Evolutionary conservation across 768 basidiomycete genomes (phyloP).

Genomic region (Tricholoma terreum): DNA sequence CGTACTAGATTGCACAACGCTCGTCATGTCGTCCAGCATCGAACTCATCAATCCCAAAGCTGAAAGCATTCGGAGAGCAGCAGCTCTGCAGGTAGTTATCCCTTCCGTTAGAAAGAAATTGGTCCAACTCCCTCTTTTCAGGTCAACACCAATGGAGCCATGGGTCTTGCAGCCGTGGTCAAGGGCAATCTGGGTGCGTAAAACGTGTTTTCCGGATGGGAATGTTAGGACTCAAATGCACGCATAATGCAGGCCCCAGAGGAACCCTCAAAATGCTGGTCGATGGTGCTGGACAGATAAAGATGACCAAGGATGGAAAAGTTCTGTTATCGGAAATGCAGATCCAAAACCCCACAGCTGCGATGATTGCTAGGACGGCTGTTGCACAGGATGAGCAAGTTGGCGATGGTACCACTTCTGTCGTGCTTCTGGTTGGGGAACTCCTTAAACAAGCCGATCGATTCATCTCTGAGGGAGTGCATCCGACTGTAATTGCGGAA

Average conservation of each 20-base stretch:
- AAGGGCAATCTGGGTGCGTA: slow-evolving; percentile 89
- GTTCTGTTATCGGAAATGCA: slow-evolving; percentile 99
- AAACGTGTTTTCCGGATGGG: slow-evolving; percentile 1
- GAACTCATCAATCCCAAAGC: slow-evolving; percentile 97
- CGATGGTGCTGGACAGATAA: slow-evolving; percentile 96
- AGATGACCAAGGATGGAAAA: slow-evolving; percentile 99
- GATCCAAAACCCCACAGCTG: slow-evolving; percentile 98
- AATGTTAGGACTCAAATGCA: background rate
- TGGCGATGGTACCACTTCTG: slow-evolving; percentile 97
- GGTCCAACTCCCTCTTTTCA: slow-evolving; percentile 28
- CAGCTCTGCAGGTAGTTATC: slow-evolving; percentile 79
- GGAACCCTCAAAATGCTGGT: slow-evolving; percentile 99
- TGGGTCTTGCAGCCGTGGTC: slow-evolving; percentile 96
- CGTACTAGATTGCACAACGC: slow-evolving; percentile 22
- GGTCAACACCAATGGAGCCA: slow-evolving; percentile 92
- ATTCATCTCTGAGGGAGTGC: slow-evolving; percentile 96
- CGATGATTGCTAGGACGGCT: slow-evolving; percentile 98
- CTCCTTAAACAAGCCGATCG: slow-evolving; percentile 97
- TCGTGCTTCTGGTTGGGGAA: slow-evolving; percentile 93
- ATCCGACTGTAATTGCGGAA: slow-evolving; percentile 92
- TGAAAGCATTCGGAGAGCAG: slow-evolving; percentile 86
- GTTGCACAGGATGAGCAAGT: slow-evolving; percentile 99
- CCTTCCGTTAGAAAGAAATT: background rate
- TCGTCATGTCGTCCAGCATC: slow-evolving; percentile 68
- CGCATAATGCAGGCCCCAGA: slow-evolving; percentile 66